Evolutionary conservation across 179 eudicot species (phyloP).

Genomic region (Spinacia oleracea): DNA sequence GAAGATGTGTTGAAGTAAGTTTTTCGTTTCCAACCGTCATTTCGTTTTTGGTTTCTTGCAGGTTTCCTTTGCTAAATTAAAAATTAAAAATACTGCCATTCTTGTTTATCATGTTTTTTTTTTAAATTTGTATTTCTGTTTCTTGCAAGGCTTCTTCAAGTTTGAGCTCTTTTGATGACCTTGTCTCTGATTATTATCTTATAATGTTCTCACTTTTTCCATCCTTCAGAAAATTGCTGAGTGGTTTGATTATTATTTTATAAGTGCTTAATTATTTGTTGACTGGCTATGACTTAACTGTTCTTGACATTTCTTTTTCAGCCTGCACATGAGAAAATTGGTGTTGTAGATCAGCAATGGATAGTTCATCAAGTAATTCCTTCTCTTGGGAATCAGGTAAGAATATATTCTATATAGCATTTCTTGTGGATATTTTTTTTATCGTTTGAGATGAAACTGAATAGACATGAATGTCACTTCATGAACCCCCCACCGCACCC

Average conservation of each 20-base stretch:
- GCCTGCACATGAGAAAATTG: conserved; percentile 98
- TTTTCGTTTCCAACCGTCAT: conserved; percentile 11
- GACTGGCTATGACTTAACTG: background rate
- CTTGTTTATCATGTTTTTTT: background rate
- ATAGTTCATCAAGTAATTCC: conserved; percentile 93
- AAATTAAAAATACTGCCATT: background rate
- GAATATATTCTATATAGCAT: background rate
- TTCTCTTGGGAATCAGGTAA: conserved; percentile 87
- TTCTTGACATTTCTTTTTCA: conserved; percentile 32
- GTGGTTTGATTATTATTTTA: background rate
- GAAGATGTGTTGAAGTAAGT: conserved; percentile 93
- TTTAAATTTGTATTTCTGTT: background rate
- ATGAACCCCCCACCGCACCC: too few species aligned
- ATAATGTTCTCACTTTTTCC: background rate
- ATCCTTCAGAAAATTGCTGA: background rate
- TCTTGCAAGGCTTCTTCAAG: background rate
- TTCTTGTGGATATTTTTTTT: background rate
- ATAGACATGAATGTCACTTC: background rate
- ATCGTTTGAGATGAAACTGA: background rate
- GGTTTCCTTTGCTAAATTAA: too few species aligned
- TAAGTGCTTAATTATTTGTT: background rate
- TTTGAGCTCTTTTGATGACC: background rate
- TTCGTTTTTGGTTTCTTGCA: background rate
- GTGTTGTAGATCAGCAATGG: conserved; percentile 93
- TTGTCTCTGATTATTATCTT: background rate